Evolutionary conservation across 2,329 filamentous ascomycete species (phyloP).

Genomic region (Arthrinium phaeospermum): DNA sequence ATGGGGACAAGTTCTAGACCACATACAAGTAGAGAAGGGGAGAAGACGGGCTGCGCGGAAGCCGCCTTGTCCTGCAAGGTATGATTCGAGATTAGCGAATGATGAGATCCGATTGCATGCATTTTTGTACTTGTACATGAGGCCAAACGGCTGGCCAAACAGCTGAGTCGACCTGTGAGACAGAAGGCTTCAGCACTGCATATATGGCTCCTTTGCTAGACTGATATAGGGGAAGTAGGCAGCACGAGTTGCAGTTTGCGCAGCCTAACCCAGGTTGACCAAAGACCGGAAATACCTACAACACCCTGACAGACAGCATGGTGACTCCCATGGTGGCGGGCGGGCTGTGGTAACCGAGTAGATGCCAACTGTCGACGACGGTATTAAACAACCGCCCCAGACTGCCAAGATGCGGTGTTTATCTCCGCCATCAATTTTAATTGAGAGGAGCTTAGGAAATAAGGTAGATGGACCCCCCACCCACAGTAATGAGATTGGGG

Average conservation of each 20-base stretch:
- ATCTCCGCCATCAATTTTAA: background rate
- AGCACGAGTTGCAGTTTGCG: background rate
- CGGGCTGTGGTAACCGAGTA: background rate
- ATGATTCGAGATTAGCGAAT: background rate
- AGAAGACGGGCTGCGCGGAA: background rate
- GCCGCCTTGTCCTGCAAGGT: background rate
- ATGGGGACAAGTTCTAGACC: background rate
- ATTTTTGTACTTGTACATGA: background rate
- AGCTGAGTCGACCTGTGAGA: background rate
- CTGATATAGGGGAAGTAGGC: background rate
- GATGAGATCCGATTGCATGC: background rate
- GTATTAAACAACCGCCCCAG: background rate
- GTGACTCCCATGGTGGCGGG: no score
- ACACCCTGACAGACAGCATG: background rate
- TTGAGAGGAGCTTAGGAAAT: conserved; percentile 5
- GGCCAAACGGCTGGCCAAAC: background rate
- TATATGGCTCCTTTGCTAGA: background rate
- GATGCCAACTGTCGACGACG: background rate
- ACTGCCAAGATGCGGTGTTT: background rate
- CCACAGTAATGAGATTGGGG: conserved; percentile 16
- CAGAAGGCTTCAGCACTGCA: background rate
- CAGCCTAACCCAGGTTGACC: background rate
- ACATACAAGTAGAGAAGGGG: background rate
- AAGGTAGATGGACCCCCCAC: conserved; percentile 10
- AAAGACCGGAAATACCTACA: background rate